phyloP scores from a whole-genome alignment of 371 early-diverging fungal species.

The Conidiobolus incongruus region DNA sequence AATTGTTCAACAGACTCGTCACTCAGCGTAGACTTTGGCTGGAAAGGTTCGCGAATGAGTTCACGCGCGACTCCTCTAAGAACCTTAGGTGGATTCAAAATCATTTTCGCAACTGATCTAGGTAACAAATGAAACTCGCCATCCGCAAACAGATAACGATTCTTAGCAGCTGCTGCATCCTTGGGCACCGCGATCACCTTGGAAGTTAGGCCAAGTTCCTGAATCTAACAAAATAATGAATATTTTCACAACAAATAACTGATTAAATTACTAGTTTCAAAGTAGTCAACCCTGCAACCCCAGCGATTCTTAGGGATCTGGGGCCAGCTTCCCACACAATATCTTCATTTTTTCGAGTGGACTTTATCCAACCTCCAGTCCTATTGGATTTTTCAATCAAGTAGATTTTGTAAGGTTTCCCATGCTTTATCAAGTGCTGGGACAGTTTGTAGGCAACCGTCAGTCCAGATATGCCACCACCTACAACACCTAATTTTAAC shows the following conservation, averaged over 20 bases:
- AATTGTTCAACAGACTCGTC: conserved; percentile 60
- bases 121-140: conserved; percentile 12
- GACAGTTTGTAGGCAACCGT: too few relatives aligned
- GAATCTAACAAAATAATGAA: background rate
- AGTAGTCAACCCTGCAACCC: conserved; percentile 39
- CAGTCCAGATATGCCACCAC: too few relatives aligned
- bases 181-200: background rate
- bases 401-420: too few relatives aligned
- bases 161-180: too few relatives aligned
- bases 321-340: conserved; percentile 70
- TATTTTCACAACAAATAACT: conserved; percentile 24
- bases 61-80: conserved; percentile 18
- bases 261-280: conserved; percentile 43
- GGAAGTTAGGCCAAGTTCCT: background rate
- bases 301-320: conserved; percentile 58
- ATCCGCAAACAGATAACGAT: too few relatives aligned
- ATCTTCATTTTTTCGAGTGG: conserved; percentile 19
- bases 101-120: conserved; percentile 15
- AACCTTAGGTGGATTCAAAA: conserved; percentile 22
- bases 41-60: conserved; percentile 19
- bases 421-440: too few relatives aligned
- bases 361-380: conserved; percentile 73
- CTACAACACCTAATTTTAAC: too few relatives aligned
- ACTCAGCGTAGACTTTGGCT: conserved; percentile 4
- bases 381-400: conserved; percentile 50